Evolutionary conservation across 2,329 filamentous ascomycete genomes (phyloP), one percentile per base, ranked within the genome.

Genomic region (Colletotrichum shisoi): DNA sequence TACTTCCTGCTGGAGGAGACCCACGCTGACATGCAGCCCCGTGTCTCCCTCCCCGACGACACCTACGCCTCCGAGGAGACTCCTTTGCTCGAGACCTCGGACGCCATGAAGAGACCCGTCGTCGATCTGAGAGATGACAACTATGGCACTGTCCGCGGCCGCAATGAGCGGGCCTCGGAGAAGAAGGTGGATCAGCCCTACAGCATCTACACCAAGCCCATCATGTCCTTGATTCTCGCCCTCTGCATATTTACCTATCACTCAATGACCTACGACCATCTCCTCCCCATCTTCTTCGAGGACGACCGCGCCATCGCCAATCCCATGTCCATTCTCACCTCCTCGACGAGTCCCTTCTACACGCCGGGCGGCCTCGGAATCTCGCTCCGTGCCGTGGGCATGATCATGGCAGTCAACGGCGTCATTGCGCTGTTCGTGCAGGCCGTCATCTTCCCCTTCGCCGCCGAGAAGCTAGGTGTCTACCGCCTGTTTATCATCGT

Each of bases 211-310:
- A 82, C 80, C 76, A 82, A 83, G 77, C 86, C 85, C 46, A 89
- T 97, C 68, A 81, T 91, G 71, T 89, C 91, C 77, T 86, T 97
- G 60, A 88, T 95, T 45, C 74, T 93, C n/a, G 90, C 94, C 1
- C 81, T 97, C 54, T 92, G 91, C 51, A 92, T 97, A 70, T 97
- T 96, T 80, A 95, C 93, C 4, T 96, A 96, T 76, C 94, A 97
- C 79, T 93, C 91, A 44, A 97, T 97, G 93, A 93, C 91, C 0
- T 97, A 92, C 78, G 94, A 97, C 74, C 92, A 96, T 75, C 85
- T 97, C 0, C 83, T 97, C 61, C 94, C 94, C 8, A 97, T 97
- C 67, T 97, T 97, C 79, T 87, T 97, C 58, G 93, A 97, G 76
- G 93, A 97, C 72, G 84, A 88, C 46, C 85, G 86, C 37, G 80